phyloP scores from a whole-genome alignment of 192 early-diverging fungal genomes.

The Backusella morwellensis region DNA sequence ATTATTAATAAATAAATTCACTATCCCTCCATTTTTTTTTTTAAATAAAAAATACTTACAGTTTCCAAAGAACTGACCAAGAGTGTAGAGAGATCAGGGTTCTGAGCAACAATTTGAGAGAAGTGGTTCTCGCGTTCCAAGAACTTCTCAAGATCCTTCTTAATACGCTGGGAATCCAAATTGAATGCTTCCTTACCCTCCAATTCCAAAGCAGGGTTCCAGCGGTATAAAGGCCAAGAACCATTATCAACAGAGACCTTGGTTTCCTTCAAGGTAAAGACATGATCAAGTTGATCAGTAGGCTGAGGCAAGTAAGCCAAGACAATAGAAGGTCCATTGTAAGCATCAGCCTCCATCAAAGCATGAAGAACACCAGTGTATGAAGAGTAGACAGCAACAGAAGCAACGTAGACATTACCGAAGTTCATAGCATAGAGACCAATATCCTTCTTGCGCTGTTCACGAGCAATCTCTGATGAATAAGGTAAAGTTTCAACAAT shows the following conservation, averaged over 20 bases:
- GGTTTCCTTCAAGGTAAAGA: slow-evolving; percentile 81
- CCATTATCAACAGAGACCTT: slow-evolving; percentile 89
- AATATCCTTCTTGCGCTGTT: slow-evolving; percentile 88
- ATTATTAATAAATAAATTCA: slow-evolving; percentile 1
- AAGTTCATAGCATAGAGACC: slow-evolving; percentile 97
- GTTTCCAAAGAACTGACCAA: slow-evolving; percentile 65
- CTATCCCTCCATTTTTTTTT: neutral
- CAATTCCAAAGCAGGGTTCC: slow-evolving; percentile 72
- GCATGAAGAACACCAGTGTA: slow-evolving; percentile 89
- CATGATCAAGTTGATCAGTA: slow-evolving; percentile 54
- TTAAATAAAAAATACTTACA: slow-evolving; percentile 27
- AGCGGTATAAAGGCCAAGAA: slow-evolving; percentile 94
- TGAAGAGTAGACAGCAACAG: slow-evolving; percentile 82
- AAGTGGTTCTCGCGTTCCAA: slow-evolving; percentile 83
- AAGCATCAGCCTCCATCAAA: slow-evolving; percentile 88
- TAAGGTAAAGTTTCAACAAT: slow-evolving; percentile 88
- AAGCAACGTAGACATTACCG: slow-evolving; percentile 87
- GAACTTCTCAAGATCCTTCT: slow-evolving; percentile 76
- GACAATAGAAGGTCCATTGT: slow-evolving; percentile 84
- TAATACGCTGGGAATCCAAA: slow-evolving; percentile 79
- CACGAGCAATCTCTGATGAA: slow-evolving; percentile 48
- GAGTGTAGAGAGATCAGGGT: slow-evolving; percentile 57
- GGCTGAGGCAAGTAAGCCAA: slow-evolving; percentile 77
- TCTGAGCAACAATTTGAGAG: slow-evolving; percentile 68
- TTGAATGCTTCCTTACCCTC: slow-evolving; percentile 61